These are phyloP conservation scores for Clitocybe nebularis DNA, from an alignment of 1,284 basidiomycete species.

Conservation along the genomic window DNA sequence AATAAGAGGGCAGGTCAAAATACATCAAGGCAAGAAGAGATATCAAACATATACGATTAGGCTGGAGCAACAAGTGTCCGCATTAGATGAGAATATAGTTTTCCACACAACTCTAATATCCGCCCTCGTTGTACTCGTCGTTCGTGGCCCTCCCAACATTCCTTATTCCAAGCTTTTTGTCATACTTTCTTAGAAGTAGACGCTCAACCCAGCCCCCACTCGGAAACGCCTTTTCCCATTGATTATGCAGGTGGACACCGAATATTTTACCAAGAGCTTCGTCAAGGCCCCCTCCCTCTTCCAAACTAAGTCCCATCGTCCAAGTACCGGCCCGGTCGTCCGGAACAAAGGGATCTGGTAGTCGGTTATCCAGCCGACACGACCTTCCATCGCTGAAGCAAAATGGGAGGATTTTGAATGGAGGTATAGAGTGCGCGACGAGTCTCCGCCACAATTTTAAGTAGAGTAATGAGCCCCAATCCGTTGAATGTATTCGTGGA, in stretches of 20 bases:
- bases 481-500: conserved; percentile 76
- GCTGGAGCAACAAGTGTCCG: conserved; percentile 7
- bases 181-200: conserved; percentile 63
- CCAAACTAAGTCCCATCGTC: conserved; percentile 51
- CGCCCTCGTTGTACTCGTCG: conserved; percentile 1
- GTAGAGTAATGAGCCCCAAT: conserved; percentile 91
- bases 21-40: background rate
- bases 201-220: conserved; percentile 77
- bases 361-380: conserved; percentile 84
- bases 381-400: conserved; percentile 89
- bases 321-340: conserved; percentile 58
- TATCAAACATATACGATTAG: conserved; percentile 10
- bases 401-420: conserved; percentile 89
- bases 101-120: conserved; percentile 5
- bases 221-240: conserved; percentile 85
- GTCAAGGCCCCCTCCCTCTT: conserved; percentile 67
- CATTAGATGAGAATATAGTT: conserved; percentile 11
- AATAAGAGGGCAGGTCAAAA: conserved; percentile 1
- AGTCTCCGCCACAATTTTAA: conserved; percentile 84
- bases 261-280: conserved; percentile 70
- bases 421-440: conserved; percentile 64
- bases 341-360: conserved; percentile 81
- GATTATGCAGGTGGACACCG: conserved; percentile 88
- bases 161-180: conserved; percentile 29
- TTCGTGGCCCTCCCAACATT: conserved; percentile 3